A percentile compares a stretch with the other conserved stretches of the same genome.
Evolutionary conservation across 305 asterid species (phyloP).

Genomic region (Solanum hybrid): DNA sequence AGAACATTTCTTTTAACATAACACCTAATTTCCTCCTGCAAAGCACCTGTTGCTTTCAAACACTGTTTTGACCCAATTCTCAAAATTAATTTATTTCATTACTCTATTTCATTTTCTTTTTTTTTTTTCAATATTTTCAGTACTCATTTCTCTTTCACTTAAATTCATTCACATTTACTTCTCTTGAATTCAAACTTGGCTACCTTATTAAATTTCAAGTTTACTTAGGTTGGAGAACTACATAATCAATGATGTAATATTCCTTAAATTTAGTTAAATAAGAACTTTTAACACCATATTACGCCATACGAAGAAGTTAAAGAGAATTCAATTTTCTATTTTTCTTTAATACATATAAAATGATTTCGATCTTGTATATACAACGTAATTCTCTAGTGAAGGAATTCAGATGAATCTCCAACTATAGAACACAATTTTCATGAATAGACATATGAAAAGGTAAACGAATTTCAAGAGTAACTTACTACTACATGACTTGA

Average conservation of each 20-base stretch:
- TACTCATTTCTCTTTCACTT: neutral
- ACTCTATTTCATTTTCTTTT: constrained; percentile 35
- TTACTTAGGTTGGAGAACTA: neutral
- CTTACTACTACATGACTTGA: neutral
- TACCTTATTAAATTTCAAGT: neutral
- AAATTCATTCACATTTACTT: constrained; percentile 4
- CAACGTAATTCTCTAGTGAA: neutral
- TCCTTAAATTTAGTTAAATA: neutral
- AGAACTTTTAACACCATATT: neutral
- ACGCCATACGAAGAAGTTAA: no score
- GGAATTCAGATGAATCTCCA: neutral
- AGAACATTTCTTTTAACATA: constrained; percentile 20
- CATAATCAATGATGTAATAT: neutral
- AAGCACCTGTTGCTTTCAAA: constrained; percentile 48
- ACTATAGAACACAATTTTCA: no score
- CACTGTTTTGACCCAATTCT: constrained; percentile 32
- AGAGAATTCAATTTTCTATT: neutral
- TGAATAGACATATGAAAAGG: neutral
- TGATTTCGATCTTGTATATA: neutral
- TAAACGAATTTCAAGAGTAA: neutral
- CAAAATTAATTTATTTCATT: neutral
- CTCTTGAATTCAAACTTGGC: neutral
- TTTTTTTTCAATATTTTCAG: neutral
- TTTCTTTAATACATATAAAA: no score
- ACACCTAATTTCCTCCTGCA: constrained; percentile 23